phyloP scores from a whole-genome alignment of 2,329 filamentous ascomycete species.

The Stemphylium lycopersici region DNA sequence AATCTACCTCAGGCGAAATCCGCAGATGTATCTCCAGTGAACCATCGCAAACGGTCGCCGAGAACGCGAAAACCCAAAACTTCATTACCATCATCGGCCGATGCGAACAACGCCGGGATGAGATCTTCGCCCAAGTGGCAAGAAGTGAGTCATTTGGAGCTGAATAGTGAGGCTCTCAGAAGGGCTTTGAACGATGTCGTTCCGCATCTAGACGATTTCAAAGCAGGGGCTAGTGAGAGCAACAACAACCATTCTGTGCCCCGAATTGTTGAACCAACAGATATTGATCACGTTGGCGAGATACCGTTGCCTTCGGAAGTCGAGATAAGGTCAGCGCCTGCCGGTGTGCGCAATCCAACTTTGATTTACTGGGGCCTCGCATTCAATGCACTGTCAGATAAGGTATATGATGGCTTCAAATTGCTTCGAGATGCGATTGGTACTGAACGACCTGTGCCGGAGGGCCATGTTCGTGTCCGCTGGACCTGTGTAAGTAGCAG shows the following conservation, averaged over 20 bases:
- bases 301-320: slow-evolving; percentile 29
- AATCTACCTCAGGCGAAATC: slow-evolving; percentile 27
- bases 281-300: slow-evolving; percentile 22
- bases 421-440: slow-evolving; percentile 32
- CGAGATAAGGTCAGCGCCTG: slow-evolving; percentile 26
- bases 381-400: slow-evolving; percentile 28
- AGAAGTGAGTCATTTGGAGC: slow-evolving; percentile 24
- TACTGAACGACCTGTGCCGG: slow-evolving; percentile 37
- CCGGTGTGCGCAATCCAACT: slow-evolving; percentile 13
- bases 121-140: slow-evolving; percentile 22
- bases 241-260: slow-evolving; percentile 9
- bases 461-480: slow-evolving; percentile 41
- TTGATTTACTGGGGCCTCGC: slow-evolving; percentile 31
- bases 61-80: slow-evolving; percentile 14
- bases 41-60: slow-evolving; percentile 20
- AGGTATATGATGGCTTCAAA: slow-evolving; percentile 26
- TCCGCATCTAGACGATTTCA: neutral
- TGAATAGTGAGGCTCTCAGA: slow-evolving; percentile 27
- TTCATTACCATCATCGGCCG: slow-evolving; percentile 17
- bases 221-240: neutral
- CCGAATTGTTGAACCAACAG: slow-evolving; percentile 21
- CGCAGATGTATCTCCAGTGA: slow-evolving; percentile 29
- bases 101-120: slow-evolving; percentile 4
- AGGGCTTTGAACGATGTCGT: slow-evolving; percentile 16
- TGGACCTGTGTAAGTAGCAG: slow-evolving; percentile 43